These are phyloP conservation scores for Akanthomyces dipterigenus DNA, from an alignment of 2,329 filamentous ascomycete species.

Conservation along the genomic window DNA sequence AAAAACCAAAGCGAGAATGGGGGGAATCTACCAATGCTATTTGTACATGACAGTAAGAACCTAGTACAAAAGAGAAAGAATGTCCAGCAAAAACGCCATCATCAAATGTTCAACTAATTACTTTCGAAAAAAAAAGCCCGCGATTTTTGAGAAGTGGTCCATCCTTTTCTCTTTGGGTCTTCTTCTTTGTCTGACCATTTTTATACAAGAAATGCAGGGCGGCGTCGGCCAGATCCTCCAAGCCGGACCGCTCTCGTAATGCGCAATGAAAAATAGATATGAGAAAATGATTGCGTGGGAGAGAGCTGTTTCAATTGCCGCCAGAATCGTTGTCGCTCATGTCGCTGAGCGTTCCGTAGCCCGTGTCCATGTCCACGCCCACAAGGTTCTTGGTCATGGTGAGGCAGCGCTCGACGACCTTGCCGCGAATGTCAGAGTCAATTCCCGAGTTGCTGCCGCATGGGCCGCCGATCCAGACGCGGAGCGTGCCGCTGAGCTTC, in stretches of 20 bases:
- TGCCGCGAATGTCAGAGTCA: slow-evolving; percentile 42
- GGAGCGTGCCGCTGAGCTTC: slow-evolving; percentile 48
- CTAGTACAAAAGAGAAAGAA: not conserved
- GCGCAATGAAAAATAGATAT: not conserved
- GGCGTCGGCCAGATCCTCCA: not conserved
- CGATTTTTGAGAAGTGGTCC: not conserved
- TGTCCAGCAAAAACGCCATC: not conserved
- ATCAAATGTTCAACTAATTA: not conserved
- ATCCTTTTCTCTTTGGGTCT: not conserved
- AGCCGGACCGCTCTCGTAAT: not conserved
- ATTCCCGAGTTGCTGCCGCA: slow-evolving; percentile 46
- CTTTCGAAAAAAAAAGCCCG: not conserved
- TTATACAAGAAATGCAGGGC: not conserved
- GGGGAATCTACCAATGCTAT: slow-evolving; percentile 8
- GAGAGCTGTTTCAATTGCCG: not conserved
- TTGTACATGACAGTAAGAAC: slow-evolving; percentile 2
- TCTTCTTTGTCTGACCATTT: not conserved
- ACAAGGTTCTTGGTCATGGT: slow-evolving; percentile 49
- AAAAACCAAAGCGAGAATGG: not conserved
- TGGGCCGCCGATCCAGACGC: slow-evolving; percentile 53
- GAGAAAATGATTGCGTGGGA: not conserved
- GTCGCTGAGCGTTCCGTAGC: slow-evolving; percentile 53
- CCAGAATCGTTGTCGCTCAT: slow-evolving; percentile 27
- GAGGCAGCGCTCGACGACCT: slow-evolving; percentile 50
- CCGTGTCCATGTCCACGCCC: slow-evolving; percentile 54